Conservation (phyloP, 1,139 yeast species). For the Schizosaccharomyces versatilis region DNA sequence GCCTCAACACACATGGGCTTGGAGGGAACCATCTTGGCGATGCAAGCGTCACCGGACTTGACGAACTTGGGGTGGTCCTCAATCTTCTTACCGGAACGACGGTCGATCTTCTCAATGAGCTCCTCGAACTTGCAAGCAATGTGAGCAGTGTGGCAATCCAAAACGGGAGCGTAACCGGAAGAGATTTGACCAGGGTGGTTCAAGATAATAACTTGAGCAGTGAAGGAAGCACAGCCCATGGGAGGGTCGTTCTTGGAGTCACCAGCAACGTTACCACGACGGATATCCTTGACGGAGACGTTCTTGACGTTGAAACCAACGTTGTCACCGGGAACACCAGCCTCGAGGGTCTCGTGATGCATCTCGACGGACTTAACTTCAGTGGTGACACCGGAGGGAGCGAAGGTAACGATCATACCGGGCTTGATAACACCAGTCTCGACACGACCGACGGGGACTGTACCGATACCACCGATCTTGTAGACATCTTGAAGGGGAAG, state of each 20-base stretch:
- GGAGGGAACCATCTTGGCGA: constrained; percentile 75
- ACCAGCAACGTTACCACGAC: constrained; percentile 92
- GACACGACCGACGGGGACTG: constrained; percentile 88
- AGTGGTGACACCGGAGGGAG: constrained; percentile 84
- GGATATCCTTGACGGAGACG: constrained; percentile 80
- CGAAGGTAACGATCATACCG: constrained; percentile 76
- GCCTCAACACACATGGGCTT: constrained; percentile 97
- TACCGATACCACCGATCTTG: constrained; percentile 86
- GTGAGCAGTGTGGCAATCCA: constrained; percentile 90
- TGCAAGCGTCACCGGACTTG: constrained; percentile 88
- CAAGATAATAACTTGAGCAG: no score
- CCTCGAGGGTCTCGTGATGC: constrained; percentile 74
- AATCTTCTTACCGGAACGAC: constrained; percentile 75
- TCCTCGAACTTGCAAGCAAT: constrained; percentile 81
- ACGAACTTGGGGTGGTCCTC: constrained; percentile 70
- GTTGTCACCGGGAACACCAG: constrained; percentile 87
- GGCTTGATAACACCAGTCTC: constrained; percentile 83
- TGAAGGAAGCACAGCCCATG: no score
- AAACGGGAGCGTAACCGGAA: constrained; percentile 83
- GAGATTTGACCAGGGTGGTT: constrained; percentile 90
- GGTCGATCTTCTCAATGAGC: constrained; percentile 72
- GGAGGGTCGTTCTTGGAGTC: no score
- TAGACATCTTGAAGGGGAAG: constrained; percentile 80
- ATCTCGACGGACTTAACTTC: constrained; percentile 85
- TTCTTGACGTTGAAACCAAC: constrained; percentile 90